phyloP scores from a whole-genome alignment of 164 flowering plant species.

The Taxillus chinensis region DNA sequence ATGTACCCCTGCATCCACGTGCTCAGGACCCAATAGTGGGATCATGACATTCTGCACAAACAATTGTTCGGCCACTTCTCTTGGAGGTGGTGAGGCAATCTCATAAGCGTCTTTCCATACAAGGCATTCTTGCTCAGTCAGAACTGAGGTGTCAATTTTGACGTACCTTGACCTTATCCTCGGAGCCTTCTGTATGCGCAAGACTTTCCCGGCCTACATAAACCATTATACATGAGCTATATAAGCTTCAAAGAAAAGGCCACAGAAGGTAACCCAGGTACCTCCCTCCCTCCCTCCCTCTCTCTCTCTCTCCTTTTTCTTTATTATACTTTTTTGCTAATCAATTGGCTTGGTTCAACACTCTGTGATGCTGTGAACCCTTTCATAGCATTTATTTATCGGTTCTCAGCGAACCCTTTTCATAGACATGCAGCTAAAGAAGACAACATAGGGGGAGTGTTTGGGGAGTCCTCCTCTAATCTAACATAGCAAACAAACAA shows the following conservation, averaged over 20 bases:
- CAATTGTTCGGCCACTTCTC: slow-evolving; percentile 39
- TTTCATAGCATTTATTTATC: no score
- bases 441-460: no score
- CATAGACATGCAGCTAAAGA: no score
- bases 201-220: slow-evolving; percentile 68
- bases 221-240: not conserved
- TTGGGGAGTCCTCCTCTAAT: no score
- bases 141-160: slow-evolving; percentile 14
- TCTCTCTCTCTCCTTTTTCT: no score
- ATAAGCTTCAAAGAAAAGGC: not conserved
- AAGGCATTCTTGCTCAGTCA: slow-evolving; percentile 42
- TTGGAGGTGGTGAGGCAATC: slow-evolving; percentile 32
- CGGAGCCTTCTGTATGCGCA: slow-evolving; percentile 56
- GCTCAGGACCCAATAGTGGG: slow-evolving; percentile 58
- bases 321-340: no score
- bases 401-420: no score
- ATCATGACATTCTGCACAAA: slow-evolving; percentile 56
- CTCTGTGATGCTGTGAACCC: no score
- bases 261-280: not conserved
- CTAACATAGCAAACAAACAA: no score
- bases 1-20: slow-evolving; percentile 77
- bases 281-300: no score
- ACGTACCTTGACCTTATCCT: slow-evolving; percentile 16
- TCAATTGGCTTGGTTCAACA: no score
- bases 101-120: slow-evolving; percentile 49